Conservation (phyloP, 306 rosid genomes). For the Cucurbita maxima region DNA sequence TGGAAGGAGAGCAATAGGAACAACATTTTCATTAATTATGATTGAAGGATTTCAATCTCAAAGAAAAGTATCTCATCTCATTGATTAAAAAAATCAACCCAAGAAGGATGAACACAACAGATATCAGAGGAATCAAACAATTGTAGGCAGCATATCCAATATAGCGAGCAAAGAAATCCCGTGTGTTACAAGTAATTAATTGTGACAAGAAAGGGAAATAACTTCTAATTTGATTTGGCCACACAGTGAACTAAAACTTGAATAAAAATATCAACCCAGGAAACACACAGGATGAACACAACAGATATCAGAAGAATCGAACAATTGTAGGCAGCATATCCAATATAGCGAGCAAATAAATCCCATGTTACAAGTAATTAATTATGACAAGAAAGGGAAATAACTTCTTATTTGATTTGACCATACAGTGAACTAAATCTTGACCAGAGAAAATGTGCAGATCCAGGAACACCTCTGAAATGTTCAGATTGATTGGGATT, state of each 20-base stretch:
- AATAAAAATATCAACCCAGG: too few relatives aligned
- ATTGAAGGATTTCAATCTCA: neutral
- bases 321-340: neutral
- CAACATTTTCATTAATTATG: neutral
- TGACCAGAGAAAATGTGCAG: neutral
- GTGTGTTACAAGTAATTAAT: neutral
- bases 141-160: neutral
- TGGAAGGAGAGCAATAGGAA: neutral
- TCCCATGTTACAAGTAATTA: neutral
- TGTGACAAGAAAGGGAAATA: neutral
- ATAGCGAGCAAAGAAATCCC: neutral
- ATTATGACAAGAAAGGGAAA: neutral
- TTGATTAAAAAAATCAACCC: neutral
- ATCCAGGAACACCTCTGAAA: neutral
- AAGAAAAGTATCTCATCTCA: neutral
- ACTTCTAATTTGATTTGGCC: neutral
- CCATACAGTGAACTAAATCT: neutral
- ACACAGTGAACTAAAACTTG: neutral
- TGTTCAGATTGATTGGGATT: neutral
- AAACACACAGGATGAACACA: neutral
- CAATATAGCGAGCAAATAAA: neutral
- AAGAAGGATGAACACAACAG: neutral
- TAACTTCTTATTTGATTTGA: neutral
- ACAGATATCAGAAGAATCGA: neutral
- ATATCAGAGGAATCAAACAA: neutral